phyloP scores from a whole-genome alignment of 163 green algal species.

The Scenedesmus sp. region DNA sequence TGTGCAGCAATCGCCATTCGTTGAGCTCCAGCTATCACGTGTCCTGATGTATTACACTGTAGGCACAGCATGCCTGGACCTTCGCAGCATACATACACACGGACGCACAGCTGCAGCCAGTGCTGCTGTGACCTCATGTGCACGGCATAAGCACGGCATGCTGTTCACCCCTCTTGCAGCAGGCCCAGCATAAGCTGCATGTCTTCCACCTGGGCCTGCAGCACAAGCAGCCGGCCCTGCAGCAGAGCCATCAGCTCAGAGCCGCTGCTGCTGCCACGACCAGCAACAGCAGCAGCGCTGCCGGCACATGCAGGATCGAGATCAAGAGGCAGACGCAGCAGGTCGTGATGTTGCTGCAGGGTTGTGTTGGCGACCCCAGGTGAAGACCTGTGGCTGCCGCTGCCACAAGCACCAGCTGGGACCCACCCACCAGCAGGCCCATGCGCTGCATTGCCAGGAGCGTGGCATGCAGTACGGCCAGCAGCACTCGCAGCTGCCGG shows the following conservation, averaged over 20 bases:
- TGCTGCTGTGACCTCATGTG: neutral
- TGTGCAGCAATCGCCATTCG: too few relatives aligned
- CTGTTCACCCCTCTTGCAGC: neutral
- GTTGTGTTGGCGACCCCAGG: neutral
- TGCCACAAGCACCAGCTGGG: neutral
- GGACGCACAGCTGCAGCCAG: too few relatives aligned
- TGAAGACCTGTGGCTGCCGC: neutral
- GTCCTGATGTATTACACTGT: too few relatives aligned
- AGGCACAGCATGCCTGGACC: too few relatives aligned
- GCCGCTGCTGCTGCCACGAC: neutral
- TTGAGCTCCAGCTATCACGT: too few relatives aligned
- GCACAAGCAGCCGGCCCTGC: neutral
- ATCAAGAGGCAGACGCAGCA: neutral
- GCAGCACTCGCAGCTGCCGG: neutral
- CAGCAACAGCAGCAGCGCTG: neutral
- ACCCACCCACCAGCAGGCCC: neutral
- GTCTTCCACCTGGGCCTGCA: neutral
- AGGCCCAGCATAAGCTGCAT: conserved; percentile 8
- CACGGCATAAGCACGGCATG: neutral
- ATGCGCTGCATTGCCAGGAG: neutral
- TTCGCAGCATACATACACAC: too few relatives aligned
- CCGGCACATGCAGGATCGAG: neutral
- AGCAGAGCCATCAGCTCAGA: neutral
- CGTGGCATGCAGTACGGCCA: neutral
- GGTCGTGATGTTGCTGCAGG: neutral